These are phyloP conservation scores for Datura wrightii DNA, from an alignment of 257 asterid species.

Conservation along the genomic window DNA sequence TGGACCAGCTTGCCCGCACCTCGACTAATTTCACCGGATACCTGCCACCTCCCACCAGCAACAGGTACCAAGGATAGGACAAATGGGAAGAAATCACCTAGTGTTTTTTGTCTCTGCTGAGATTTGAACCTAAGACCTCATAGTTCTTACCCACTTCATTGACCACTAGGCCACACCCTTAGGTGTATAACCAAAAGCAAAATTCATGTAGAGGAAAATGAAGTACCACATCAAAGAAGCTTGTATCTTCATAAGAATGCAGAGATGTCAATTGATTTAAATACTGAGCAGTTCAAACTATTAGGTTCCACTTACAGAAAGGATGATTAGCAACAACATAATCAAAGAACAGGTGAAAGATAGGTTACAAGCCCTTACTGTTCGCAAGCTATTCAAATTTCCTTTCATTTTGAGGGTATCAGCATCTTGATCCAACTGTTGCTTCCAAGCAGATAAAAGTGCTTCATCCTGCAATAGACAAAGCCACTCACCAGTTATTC, in stretches of 20 bases:
- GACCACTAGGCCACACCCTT: too few relatives aligned
- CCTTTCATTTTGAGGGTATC: slow-evolving; percentile 79
- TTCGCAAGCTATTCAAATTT: slow-evolving; percentile 73
- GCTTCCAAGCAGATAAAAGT: slow-evolving; percentile 81
- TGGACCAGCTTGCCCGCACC: too few relatives aligned
- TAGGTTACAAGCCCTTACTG: slow-evolving; percentile 56
- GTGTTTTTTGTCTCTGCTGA: too few relatives aligned
- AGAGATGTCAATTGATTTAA: slow-evolving; percentile 7
- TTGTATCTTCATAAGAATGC: slow-evolving; percentile 17
- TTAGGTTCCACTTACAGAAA: not conserved
- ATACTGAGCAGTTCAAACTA: not conserved
- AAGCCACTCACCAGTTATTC: slow-evolving; percentile 35
- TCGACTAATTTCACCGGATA: too few relatives aligned
- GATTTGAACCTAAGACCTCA: too few relatives aligned
- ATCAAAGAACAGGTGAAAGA: slow-evolving; percentile 15
- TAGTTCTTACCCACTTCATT: too few relatives aligned
- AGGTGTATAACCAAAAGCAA: not conserved
- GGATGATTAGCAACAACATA: slow-evolving; percentile 22
- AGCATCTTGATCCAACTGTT: slow-evolving; percentile 81
- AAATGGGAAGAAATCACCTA: too few relatives aligned
- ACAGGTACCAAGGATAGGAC: too few relatives aligned
- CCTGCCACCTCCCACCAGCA: too few relatives aligned
- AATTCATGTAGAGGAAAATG: not conserved
- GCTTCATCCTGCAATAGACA: slow-evolving; percentile 72
- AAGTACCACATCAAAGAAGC: slow-evolving; percentile 6